phyloP scores from a whole-genome alignment of 495 filamentous ascomycete genomes.

The Clavariopsis aquatica region DNA sequence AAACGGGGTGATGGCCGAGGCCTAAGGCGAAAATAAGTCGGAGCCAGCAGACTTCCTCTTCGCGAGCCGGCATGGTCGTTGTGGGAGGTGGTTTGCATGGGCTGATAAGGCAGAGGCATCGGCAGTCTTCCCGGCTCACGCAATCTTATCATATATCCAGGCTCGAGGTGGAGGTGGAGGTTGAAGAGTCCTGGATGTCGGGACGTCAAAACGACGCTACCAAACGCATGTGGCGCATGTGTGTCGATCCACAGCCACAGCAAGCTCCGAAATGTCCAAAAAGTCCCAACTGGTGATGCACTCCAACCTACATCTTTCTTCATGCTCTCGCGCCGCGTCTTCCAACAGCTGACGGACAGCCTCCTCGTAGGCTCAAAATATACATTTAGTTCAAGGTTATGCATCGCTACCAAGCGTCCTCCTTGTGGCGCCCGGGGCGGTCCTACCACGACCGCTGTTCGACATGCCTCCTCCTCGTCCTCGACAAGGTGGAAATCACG shows the following conservation, averaged over 20 bases:
- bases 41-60: background rate
- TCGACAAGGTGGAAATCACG: constrained; percentile 80
- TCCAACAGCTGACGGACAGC: constrained; percentile 38
- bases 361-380: constrained; percentile 32
- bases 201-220: background rate
- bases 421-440: background rate
- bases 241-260: constrained; percentile 24
- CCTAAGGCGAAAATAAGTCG: constrained; percentile 30
- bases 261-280: constrained; percentile 3
- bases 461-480: constrained; percentile 56
- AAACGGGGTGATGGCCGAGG: constrained; percentile 23
- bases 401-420: constrained; percentile 18
- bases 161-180: background rate
- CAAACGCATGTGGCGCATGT: background rate
- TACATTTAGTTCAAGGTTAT: background rate
- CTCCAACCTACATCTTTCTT: constrained; percentile 1
- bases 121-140: background rate
- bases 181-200: background rate
- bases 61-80: background rate
- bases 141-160: background rate
- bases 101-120: background rate
- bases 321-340: constrained; percentile 41
- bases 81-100: background rate
- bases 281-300: constrained; percentile 20
- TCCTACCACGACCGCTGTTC: background rate